Evolutionary conservation across 2,329 filamentous ascomycete genomes (phyloP), one percentile per base, ranked within the genome.

Genomic region (Colletotrichum godetiae): DNA sequence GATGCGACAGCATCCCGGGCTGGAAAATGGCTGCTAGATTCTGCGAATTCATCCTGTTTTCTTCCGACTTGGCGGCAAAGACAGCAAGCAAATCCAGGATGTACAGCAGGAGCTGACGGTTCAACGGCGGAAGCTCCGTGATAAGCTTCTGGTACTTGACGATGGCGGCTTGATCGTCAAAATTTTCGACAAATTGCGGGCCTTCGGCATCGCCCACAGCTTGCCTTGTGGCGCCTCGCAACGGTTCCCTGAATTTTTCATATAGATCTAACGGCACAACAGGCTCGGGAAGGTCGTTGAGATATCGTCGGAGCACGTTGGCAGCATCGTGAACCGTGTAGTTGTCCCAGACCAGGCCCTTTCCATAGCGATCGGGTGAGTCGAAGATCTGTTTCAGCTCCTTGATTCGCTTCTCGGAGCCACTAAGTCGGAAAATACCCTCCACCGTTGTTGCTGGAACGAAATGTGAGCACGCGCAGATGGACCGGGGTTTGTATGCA

Each of bases 241-340:
- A 86, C 65, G 97, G 97, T 64, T 95, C 91, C 74, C 97, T 92
- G 82, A 98, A 99, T 72, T 91, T 91, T 79, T 97, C 94, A 81
- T 99, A 99, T 75, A 98, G 92, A 78, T 97, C 94, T 66, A 98
- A 87, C 3, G 97, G 97, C 35, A 99, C 97, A 75, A 99, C 98
- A 5, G 97, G 97, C 81, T 99, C 97, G 2, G 97, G 97, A 2
- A 99, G 89, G 80, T 98, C 94, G 82, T 98, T 98, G 75, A 99
- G 91, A 81, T 99, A 99, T 78, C 97, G 92, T 75, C 97, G 92
- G 57, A 99, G 89, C 74, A 99, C 96, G 80, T 98, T 99, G 78
- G 97, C 95, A 31, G 97, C 97, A 88, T 99, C 97, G 83, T 99
- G 97, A 55, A 99, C 97, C 0, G 97, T 99, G 82, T 98, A 99